Percentiles rank a stretch among this genome's conserved stretches.
These are phyloP conservation scores for Amanita phalloides DNA, from an alignment of 768 basidiomycete species.

Conservation along the genomic window DNA sequence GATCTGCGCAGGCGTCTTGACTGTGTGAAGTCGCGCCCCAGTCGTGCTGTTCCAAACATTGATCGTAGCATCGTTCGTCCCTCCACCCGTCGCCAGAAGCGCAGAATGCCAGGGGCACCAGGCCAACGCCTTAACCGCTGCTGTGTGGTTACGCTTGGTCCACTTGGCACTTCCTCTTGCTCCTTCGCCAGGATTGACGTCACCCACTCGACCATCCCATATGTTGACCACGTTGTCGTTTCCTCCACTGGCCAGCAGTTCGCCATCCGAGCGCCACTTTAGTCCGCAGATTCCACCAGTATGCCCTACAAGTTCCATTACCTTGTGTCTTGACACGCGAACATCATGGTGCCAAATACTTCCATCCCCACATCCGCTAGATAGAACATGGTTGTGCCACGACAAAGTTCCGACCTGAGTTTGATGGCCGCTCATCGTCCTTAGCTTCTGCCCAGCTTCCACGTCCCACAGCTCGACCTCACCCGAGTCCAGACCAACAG, in stretches of 20 bases:
- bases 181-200: constrained; percentile 30
- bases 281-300: constrained; percentile 90
- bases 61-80: constrained; percentile 86
- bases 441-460: constrained; percentile 62
- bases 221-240: constrained; percentile 98
- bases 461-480: constrained; percentile 95
- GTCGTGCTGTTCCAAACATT: constrained; percentile 90
- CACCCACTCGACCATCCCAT: constrained; percentile 81
- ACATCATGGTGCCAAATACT: constrained; percentile 98
- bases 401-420: constrained; percentile 75
- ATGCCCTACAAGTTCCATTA: constrained; percentile 84
- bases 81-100: constrained; percentile 87
- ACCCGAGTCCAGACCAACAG: constrained; percentile 70
- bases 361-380: constrained; percentile 86
- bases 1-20: constrained; percentile 83
- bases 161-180: constrained; percentile 64
- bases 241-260: constrained; percentile 87
- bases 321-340: constrained; percentile 75
- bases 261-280: constrained; percentile 81
- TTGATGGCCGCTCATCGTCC: constrained; percentile 87
- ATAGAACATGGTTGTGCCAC: constrained; percentile 83
- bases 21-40: constrained; percentile 80
- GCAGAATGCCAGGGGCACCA: constrained; percentile 98
- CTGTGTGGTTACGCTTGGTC: constrained; percentile 87
- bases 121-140: constrained; percentile 84